These are phyloP conservation scores for Paraphaeosphaeria minitans DNA, from an alignment of 2,329 filamentous ascomycete genomes.

Conservation along the genomic window DNA sequence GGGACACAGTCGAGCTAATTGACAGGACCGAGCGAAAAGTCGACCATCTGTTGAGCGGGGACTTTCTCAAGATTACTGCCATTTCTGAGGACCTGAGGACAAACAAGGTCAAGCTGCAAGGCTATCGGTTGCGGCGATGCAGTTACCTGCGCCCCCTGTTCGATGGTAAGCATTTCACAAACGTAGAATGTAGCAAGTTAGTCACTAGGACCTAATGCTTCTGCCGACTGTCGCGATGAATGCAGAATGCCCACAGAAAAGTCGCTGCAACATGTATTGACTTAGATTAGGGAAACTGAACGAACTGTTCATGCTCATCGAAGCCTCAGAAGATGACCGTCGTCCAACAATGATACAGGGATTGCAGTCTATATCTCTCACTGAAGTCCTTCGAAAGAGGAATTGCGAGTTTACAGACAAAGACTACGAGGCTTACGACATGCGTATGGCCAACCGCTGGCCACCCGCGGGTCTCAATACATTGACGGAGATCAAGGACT, in stretches of 20 bases:
- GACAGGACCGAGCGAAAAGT: conserved; percentile 4
- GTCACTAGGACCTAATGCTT: too few relatives aligned
- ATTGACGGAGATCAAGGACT: conserved; percentile 6
- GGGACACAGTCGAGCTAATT: conserved; percentile 25
- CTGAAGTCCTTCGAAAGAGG: conserved; percentile 14
- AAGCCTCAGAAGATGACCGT: conserved; percentile 17
- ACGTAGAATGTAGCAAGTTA: too few relatives aligned
- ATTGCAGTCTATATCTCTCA: conserved; percentile 16
- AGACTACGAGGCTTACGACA: conserved; percentile 7
- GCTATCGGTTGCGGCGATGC: conserved; percentile 23
- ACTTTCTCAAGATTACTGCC: conserved; percentile 27
- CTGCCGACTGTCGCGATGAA: not conserved
- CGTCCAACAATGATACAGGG: conserved; percentile 18
- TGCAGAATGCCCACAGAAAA: not conserved
- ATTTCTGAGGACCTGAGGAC: conserved; percentile 26
- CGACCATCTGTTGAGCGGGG: conserved; percentile 19
- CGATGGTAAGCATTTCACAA: conserved; percentile 18
- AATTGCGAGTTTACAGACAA: not conserved
- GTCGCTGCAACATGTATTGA: conserved; percentile 1
- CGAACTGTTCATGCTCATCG: conserved; percentile 26
- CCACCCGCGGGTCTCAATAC: not conserved
- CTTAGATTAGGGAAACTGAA: conserved; percentile 28
- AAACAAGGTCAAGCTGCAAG: conserved; percentile 23
- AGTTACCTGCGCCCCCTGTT: conserved; percentile 27
- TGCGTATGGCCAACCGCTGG: not conserved